Evolutionary conservation across 2,329 filamentous ascomycete genomes (phyloP), one percentile per base, ranked within the genome.

Genomic region (Penicillium sp.): DNA sequence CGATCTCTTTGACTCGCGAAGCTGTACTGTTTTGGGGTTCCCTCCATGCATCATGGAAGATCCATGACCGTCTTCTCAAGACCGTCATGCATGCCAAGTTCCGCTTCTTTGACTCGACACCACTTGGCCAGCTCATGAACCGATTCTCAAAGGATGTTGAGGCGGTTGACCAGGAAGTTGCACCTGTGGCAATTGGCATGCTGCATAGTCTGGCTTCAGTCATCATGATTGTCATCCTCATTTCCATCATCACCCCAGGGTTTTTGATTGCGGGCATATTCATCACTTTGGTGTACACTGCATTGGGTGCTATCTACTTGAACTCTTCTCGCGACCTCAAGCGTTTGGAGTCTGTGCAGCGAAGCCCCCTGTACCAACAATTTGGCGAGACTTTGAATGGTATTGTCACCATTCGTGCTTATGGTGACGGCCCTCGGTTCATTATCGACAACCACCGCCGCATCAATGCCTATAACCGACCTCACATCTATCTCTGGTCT

Each of bases 111-210:
- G 94, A 99, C 69, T 89, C 93, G 1, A 99, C 94, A 0, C 94
- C 94, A 2, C 83, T 97, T 0, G 94, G 94, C 12, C 93, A 97
- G 74, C 82, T 99, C 67, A 97, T 97, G 88, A 99, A 99, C 75
- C 86, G 94, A 20, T 99, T 99, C 77, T 97, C 93, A 72, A 97
- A 97, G 75, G 94, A 99, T 72, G 84, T 99, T 14, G 92, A 99
- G 72, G 87, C 92, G 11, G 83, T 99, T 20, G 94, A 99, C 64
- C 94, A 99, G 71, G 94, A 99, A 73, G 90, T 99, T 55, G 92
- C 94, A 0, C 91, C 92, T 2, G 87, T 95, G 40, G 93, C 94
- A 22, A 92, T 97, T 63, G 85, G 86, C 48, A 84, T 87, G 61
- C 77, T 88, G 18, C 85, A 88, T 69, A 87, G 85, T 67, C 69